phyloP scores from a whole-genome alignment of 768 basidiomycete species.

The Leucogyrophana mollusca region DNA sequence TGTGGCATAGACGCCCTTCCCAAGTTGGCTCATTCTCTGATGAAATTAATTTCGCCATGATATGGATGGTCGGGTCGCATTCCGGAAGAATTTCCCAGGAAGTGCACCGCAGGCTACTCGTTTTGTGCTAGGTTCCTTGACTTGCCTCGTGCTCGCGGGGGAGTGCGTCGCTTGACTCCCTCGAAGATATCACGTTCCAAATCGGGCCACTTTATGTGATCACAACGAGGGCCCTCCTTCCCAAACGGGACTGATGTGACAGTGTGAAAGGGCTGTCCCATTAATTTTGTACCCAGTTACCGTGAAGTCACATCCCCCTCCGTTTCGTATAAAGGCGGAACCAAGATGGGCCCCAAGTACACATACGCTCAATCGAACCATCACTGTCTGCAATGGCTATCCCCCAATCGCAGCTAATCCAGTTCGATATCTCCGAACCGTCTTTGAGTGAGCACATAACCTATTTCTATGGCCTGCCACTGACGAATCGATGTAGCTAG shows the following conservation, averaged over 20 bases:
- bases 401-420: conserved; percentile 4
- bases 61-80: too few species aligned
- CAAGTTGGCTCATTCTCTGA: background rate
- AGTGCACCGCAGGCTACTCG: too few species aligned
- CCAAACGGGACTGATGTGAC: conserved; percentile 25
- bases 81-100: background rate
- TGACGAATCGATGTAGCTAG: background rate
- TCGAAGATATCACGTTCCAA: conserved; percentile 11
- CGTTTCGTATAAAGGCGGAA: conserved; percentile 22
- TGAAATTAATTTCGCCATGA: too few species aligned
- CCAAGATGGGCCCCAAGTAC: background rate
- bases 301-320: conserved; percentile 10
- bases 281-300: conserved; percentile 5
- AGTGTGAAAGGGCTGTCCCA: conserved; percentile 14
- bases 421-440: conserved; percentile 7
- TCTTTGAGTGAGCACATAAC: conserved; percentile 2
- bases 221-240: conserved; percentile 19
- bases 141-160: too few species aligned
- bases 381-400: conserved; percentile 12
- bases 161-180: background rate
- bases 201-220: conserved; percentile 21
- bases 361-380: background rate
- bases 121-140: too few species aligned
- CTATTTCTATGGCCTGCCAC: background rate
- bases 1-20: too few species aligned